Conservation (phyloP, 2,329 filamentous ascomycete genomes). For the Aspergillus sp. region DNA sequence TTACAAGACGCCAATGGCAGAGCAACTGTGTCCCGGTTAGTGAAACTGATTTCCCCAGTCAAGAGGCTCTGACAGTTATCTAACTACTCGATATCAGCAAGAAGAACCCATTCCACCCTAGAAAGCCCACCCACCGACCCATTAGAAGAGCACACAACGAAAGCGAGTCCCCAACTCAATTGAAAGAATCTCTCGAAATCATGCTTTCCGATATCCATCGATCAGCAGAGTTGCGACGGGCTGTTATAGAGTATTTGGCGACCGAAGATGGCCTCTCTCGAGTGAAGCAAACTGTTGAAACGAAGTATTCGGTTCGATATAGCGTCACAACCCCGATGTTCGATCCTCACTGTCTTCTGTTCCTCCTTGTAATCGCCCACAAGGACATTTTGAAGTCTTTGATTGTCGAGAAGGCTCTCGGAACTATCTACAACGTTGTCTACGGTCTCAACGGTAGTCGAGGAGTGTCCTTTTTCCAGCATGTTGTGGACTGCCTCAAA, state of each 20-base stretch:
- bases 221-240: neutral
- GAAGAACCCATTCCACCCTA: no score
- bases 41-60: no score
- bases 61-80: no score
- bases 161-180: no score
- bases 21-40: no score
- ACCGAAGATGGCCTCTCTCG: conserved; percentile 10
- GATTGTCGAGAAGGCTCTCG: conserved; percentile 9
- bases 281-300: conserved; percentile 11
- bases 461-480: conserved; percentile 4
- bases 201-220: no score
- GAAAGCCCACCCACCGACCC: no score
- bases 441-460: conserved; percentile 9
- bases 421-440: conserved; percentile 16
- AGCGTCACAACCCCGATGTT: conserved; percentile 14
- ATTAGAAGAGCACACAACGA: no score
- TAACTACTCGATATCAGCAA: no score
- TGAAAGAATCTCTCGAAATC: no score
- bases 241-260: neutral
- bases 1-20: no score
- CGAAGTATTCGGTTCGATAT: conserved; percentile 7
- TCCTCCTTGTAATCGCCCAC: conserved; percentile 8
- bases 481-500: neutral
- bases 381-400: conserved; percentile 3
- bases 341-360: conserved; percentile 13